Evolutionary conservation across 2,329 filamentous ascomycete species (phyloP).

Genomic region (Fusarium denticulatum): DNA sequence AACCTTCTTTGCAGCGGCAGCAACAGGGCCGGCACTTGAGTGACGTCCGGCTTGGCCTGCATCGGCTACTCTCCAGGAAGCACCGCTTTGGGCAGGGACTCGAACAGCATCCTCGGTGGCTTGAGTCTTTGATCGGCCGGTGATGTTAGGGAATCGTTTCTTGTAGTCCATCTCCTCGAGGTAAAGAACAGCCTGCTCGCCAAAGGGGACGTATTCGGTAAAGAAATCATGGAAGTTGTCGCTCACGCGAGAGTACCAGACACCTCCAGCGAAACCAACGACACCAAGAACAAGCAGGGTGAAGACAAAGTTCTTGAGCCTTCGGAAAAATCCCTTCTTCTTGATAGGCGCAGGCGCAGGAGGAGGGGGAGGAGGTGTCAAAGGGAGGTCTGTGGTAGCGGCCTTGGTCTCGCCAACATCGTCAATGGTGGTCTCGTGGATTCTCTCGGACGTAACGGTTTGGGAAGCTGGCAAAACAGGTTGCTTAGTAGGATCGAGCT

Average conservation of each 20-base stretch:
- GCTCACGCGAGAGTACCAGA: constrained; percentile 91
- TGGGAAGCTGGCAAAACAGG: constrained; percentile 64
- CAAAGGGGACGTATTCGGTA: constrained; percentile 94
- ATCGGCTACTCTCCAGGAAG: constrained; percentile 81
- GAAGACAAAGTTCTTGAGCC: constrained; percentile 80
- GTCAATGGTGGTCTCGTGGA: constrained; percentile 51
- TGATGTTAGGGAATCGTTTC: constrained; percentile 75
- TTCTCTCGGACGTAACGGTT: constrained; percentile 60
- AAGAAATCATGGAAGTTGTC: constrained; percentile 99
- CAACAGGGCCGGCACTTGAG: constrained; percentile 62
- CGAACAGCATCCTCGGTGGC: constrained; percentile 77
- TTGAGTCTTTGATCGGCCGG: constrained; percentile 57
- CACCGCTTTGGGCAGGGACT: constrained; percentile 85
- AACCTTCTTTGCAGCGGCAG: constrained; percentile 45
- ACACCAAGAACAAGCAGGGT: constrained; percentile 80
- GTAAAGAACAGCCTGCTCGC: constrained; percentile 93
- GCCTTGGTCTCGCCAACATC: constrained; percentile 53
- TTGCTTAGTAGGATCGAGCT: constrained; percentile 59
- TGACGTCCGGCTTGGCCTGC: constrained; percentile 66
- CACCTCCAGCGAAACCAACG: constrained; percentile 84
- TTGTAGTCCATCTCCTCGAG: constrained; percentile 95
- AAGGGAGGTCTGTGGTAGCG: constrained; percentile 49
- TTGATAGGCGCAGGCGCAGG: constrained; percentile 51
- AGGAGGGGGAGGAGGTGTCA: constrained; percentile 45
- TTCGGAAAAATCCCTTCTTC: constrained; percentile 74